Conservation (phyloP, 2,329 filamentous ascomycete species). For the Ilyonectria robusta region DNA sequence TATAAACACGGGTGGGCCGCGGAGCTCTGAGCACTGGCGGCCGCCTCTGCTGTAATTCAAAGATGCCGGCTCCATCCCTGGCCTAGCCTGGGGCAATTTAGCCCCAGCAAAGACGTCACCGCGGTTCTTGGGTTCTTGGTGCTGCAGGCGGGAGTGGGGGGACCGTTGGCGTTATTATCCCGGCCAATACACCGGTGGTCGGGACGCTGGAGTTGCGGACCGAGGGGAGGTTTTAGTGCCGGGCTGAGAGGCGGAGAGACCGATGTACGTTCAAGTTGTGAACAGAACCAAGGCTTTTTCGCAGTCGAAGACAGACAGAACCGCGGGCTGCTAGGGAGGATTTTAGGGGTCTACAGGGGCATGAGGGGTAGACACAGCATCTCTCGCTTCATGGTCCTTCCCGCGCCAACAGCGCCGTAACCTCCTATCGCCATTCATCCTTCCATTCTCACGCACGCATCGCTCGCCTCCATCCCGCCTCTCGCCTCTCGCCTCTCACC, state of each 20-base stretch:
- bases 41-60: neutral
- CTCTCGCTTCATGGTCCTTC: neutral
- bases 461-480: neutral
- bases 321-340: neutral
- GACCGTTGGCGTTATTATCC: neutral
- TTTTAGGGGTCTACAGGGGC: neutral
- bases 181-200: neutral
- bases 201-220: neutral
- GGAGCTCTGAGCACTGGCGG: neutral
- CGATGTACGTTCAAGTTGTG: neutral
- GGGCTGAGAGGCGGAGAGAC: neutral
- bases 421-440: constrained; percentile 1
- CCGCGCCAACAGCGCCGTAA: neutral
- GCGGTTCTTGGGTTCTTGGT: constrained; percentile 14
- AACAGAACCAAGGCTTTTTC: neutral
- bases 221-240: neutral
- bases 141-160: constrained; percentile 7
- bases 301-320: neutral
- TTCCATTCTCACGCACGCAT: neutral
- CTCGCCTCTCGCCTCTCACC: neutral
- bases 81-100: neutral
- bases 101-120: constrained; percentile 21
- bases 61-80: neutral
- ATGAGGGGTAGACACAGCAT: neutral
- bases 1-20: neutral